Evolutionary conservation across 2,329 filamentous ascomycete species (phyloP).

Genomic region (Aureobasidium sp.): DNA sequence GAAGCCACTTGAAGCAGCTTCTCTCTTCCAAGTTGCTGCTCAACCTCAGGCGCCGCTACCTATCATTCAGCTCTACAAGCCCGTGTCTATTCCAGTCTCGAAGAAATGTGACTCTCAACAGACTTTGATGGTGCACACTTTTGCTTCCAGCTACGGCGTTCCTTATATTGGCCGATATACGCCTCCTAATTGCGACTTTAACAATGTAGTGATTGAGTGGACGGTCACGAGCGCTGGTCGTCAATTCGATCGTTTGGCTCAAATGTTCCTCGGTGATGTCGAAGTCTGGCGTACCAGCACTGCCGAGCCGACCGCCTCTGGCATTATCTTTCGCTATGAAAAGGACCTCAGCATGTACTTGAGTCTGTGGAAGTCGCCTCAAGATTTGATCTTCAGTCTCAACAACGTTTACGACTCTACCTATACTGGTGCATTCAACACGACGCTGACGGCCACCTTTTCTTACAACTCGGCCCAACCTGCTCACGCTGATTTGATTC

Average conservation of each 20-base stretch:
- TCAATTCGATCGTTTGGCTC: slow-evolving; percentile 69
- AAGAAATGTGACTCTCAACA: slow-evolving; percentile 38
- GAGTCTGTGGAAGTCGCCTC: slow-evolving; percentile 59
- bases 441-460: slow-evolving; percentile 67
- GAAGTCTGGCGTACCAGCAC: slow-evolving; percentile 83
- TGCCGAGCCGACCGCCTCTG: slow-evolving; percentile 63
- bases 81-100: slow-evolving; percentile 40
- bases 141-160: slow-evolving; percentile 64
- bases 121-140: slow-evolving; percentile 63
- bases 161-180: slow-evolving; percentile 66
- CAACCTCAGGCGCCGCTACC: slow-evolving; percentile 40
- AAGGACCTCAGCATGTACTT: slow-evolving; percentile 73
- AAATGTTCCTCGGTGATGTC: slow-evolving; percentile 68
- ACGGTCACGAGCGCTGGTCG: slow-evolving; percentile 64
- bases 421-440: slow-evolving; percentile 69
- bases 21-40: slow-evolving; percentile 12
- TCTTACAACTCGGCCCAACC: slow-evolving; percentile 35
- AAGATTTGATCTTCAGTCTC: slow-evolving; percentile 74
- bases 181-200: slow-evolving; percentile 64
- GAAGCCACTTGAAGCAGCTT: neutral
- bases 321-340: slow-evolving; percentile 68
- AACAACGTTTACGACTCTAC: slow-evolving; percentile 63
- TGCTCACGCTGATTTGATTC: slow-evolving; percentile 52
- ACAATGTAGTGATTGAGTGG: slow-evolving; percentile 68
- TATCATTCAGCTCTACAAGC: slow-evolving; percentile 63